Base-by-base conservation (phyloP, 208 protist species). In the Herpetomonas samuelpessoai region DNA sequence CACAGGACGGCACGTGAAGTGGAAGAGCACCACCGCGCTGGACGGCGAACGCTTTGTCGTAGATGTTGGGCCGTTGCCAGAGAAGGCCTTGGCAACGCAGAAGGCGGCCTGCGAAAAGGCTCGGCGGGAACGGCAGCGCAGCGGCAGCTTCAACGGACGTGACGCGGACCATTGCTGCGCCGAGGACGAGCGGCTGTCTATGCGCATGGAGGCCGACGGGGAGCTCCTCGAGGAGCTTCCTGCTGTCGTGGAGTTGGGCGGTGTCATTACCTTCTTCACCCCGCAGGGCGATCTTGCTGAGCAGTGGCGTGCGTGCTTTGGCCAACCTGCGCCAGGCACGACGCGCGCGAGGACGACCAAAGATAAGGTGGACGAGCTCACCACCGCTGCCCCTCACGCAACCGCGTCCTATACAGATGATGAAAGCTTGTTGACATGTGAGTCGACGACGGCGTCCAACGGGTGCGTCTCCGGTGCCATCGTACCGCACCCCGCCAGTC, bases 201-300 rank as follows among this genome's bases (percentile, higher is more conserved):
- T 83, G 18, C 71, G 50, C 59, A 67, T 81, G 64, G 83, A 94
- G 58, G 79, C 84, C 1, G 88, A 94, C 57, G 88, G 88, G 2
- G 84, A 94, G 57, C 49, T 91, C 14, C 49, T 83, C 10, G 82
- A 92, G 48, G 47, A 61, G 10, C 66, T 89, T 0, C 88, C 88
- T 2, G 84, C 84, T n/a, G 63, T 92, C 29, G 68, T 94, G 18
- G 88, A 94, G 68, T 29, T 92, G 7, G 41, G 16, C 12, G 77
- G 73, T 1, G 68, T 72, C 29, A 50, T 94, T 0, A 81, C 54
- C 1, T 70, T 94, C 24, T n/a, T 94, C 7, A 65, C 67, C 0
- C 79, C 87, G 0, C 28, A 25, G 10, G 27, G 46, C 1, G 19
- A 2, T 2, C 26, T 22, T 31, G 14, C 29, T 35, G 22, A 22